These are phyloP conservation scores for Mortierella sp. DNA, from an alignment of 371 early-diverging fungal species.

Conservation along the genomic window DNA sequence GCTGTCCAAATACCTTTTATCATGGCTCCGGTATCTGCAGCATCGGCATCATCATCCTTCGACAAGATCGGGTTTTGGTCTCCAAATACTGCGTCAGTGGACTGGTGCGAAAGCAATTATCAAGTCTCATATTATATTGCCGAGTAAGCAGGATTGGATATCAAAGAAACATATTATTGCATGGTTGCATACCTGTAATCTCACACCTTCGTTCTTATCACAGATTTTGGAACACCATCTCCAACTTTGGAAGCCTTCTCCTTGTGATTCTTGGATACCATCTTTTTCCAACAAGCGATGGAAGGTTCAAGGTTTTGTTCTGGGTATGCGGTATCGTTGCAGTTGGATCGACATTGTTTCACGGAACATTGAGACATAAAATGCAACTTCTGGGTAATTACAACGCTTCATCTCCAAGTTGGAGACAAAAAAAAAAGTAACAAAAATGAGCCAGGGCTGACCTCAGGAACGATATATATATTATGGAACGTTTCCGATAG, in stretches of 20 bases:
- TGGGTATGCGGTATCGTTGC: conserved; percentile 20
- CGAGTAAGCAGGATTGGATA: conserved; percentile 50
- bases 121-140: conserved; percentile 67
- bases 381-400: conserved; percentile 48
- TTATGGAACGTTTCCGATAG: neutral
- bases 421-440: neutral
- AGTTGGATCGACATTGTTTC: conserved; percentile 37
- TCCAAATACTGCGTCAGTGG: conserved; percentile 48
- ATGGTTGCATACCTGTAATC: neutral
- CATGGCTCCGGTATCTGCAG: conserved; percentile 15
- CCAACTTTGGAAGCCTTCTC: conserved; percentile 12
- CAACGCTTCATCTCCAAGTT: too few species aligned
- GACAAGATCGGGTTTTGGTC: conserved; percentile 50
- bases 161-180: neutral
- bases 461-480: neutral
- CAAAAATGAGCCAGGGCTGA: neutral
- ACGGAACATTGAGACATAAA: conserved; percentile 49
- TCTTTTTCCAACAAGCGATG: conserved; percentile 22
- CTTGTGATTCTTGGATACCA: conserved; percentile 20
- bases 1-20: too few species aligned
- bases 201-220: neutral
- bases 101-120: conserved; percentile 79
- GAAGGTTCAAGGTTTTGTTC: conserved; percentile 21
- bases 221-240: conserved; percentile 45
- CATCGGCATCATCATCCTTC: conserved; percentile 18